A percentile compares a stretch with the other conserved stretches of the same genome.
These are phyloP conservation scores for Pichia californica DNA, from an alignment of 805 yeast genomes.

Conservation along the genomic window DNA sequence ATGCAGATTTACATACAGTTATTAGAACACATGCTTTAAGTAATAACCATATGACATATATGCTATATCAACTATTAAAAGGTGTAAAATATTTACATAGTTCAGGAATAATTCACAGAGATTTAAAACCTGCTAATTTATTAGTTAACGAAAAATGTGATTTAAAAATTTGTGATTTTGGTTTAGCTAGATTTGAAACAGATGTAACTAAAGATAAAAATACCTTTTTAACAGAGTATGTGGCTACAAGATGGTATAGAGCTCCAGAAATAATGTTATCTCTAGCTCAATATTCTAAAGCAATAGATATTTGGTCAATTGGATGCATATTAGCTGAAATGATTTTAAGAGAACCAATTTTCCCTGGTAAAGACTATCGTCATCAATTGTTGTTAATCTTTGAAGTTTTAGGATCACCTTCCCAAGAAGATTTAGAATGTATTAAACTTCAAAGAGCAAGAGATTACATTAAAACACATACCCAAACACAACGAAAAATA, in stretches of 20 bases:
- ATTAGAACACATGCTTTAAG: constrained; percentile 50
- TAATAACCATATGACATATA: constrained; percentile 65
- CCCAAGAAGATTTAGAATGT: constrained; percentile 64
- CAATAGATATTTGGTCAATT: constrained; percentile 76
- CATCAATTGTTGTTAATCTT: constrained; percentile 62
- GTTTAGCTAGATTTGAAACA: constrained; percentile 54
- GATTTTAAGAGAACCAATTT: constrained; percentile 53
- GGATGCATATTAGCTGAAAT: constrained; percentile 76
- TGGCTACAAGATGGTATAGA: constrained; percentile 80
- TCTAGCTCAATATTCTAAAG: constrained; percentile 63
- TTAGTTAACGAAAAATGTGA: constrained; percentile 66
- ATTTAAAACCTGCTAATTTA: constrained; percentile 68
- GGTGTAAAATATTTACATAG: constrained; percentile 68
- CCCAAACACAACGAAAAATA: constrained; percentile 42
- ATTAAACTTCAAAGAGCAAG: constrained; percentile 71
- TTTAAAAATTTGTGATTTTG: constrained; percentile 74
- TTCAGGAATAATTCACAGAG: constrained; percentile 70
- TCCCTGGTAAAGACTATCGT: constrained; percentile 71
- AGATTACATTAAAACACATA: constrained; percentile 57
- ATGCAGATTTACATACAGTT: constrained; percentile 61
- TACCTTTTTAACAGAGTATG: constrained; percentile 63
- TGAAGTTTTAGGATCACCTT: constrained; percentile 67
- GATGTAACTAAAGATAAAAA: constrained; percentile 30
- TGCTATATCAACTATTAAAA: constrained; percentile 61
- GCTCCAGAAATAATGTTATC: constrained; percentile 82